These are phyloP conservation scores for Populus hybrid DNA, from an alignment of 441 rosid species.

Conservation along the genomic window DNA sequence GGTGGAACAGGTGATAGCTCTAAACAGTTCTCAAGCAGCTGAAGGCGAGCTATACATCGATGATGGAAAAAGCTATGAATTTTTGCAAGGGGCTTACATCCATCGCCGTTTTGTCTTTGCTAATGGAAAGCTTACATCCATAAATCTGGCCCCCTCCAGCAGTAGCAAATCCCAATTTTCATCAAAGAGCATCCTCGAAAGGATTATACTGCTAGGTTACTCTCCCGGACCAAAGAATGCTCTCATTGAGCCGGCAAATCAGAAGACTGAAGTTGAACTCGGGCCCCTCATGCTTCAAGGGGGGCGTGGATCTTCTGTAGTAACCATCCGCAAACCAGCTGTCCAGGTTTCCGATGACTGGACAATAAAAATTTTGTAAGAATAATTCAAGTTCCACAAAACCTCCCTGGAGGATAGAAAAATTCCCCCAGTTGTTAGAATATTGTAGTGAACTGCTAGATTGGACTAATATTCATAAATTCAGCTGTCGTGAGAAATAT, in stretches of 20 bases:
- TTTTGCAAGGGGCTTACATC: constrained; percentile 61
- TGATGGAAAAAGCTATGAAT: constrained; percentile 85
- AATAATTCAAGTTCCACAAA: background rate
- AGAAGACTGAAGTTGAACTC: constrained; percentile 50
- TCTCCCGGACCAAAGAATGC: constrained; percentile 50
- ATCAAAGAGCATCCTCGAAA: constrained; percentile 58
- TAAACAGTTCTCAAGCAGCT: constrained; percentile 85
- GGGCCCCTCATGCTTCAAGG: constrained; percentile 61
- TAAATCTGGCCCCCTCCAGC: constrained; percentile 35
- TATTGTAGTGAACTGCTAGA: background rate
- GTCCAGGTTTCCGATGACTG: constrained; percentile 79
- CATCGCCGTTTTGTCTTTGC: constrained; percentile 79
- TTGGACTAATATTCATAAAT: background rate
- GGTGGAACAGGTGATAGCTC: constrained; percentile 69
- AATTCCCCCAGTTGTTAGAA: background rate
- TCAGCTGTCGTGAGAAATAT: background rate
- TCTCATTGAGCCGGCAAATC: constrained; percentile 61
- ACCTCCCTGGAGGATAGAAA: background rate
- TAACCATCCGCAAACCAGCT: constrained; percentile 83
- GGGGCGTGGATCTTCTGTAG: constrained; percentile 37
- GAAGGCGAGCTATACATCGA: constrained; percentile 93
- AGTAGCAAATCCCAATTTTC: constrained; percentile 41
- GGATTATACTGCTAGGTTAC: constrained; percentile 75
- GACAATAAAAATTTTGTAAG: constrained; percentile 67
- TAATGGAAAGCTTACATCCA: constrained; percentile 67